A percentile compares a stretch with the other conserved stretches of the same genome.
Conservation (phyloP, 768 basidiomycete genomes). For the Rubroboletus pulcherrimus region DNA sequence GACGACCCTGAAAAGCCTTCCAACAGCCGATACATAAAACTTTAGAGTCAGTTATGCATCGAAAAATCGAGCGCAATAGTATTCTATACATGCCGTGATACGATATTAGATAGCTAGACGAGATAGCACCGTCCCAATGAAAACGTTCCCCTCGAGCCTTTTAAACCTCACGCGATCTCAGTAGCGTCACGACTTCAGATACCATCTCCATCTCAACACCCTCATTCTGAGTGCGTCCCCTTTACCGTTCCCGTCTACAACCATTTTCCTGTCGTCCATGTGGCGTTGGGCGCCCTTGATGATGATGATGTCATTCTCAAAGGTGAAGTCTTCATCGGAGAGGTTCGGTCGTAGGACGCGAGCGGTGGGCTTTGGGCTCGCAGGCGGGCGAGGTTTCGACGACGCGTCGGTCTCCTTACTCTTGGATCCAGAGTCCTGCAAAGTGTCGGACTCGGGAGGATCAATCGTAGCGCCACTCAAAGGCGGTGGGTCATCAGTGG, state of each 20-base stretch:
- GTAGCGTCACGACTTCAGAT: slow-evolving; percentile 1
- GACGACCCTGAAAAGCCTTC: neutral
- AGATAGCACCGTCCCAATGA: slow-evolving; percentile 5
- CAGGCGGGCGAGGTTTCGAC: neutral
- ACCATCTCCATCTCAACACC: slow-evolving; percentile 30
- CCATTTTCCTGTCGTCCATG: slow-evolving; percentile 11
- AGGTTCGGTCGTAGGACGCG: slow-evolving; percentile 19
- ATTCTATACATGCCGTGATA: slow-evolving; percentile 11
- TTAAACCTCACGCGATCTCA: neutral
- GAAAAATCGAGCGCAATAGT: neutral
- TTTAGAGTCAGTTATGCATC: neutral
- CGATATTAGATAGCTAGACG: slow-evolving; percentile 13
- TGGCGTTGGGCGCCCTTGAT: slow-evolving; percentile 6
- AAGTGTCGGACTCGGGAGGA: neutral
- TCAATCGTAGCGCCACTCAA: neutral
- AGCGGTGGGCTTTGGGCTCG: neutral
- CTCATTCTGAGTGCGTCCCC: slow-evolving; percentile 17
- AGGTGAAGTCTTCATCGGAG: slow-evolving; percentile 18
- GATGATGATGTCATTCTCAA: slow-evolving; percentile 19
- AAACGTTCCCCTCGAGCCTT: neutral
- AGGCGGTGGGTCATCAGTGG: neutral
- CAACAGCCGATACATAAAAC: too few relatives aligned
- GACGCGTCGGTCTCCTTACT: neutral
- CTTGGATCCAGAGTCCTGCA: neutral
- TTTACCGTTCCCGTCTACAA: slow-evolving; percentile 4